Evolutionary conservation across 148 eudicot genomes (phyloP), one percentile per base, ranked within the genome.

Genomic region (Silene uniflora): DNA sequence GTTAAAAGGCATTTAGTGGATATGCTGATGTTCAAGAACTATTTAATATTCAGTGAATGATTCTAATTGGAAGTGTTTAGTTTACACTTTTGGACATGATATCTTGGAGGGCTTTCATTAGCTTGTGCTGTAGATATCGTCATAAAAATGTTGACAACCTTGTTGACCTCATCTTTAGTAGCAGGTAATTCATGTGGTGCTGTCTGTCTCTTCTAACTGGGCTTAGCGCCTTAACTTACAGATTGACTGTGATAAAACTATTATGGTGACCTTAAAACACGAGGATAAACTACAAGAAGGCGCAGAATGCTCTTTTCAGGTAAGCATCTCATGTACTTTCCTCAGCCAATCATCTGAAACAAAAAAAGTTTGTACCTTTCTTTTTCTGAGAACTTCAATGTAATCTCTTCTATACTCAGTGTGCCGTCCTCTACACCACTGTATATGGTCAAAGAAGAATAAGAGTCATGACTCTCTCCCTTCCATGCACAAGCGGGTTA

Each of bases 401-500:
- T 18, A 71, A 23, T 71, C 27, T 4, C 69, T 61, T 73, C 70
- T 27, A 59, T 67, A 18, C 73, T 63, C 72, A 95, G 99, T 95
- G 96, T 77, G 99, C 99, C 64, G 89, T 95, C 85, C 90, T 95
- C 39, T 95, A 95, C 85, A 95, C 99, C 55, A 95, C 97, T 63
- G 85, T 95, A n/a, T 86, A 91, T 81, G 99, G 99, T 74, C 90
- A 95, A 87, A 88, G 99, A 87, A 87, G 97, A 90, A 95, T 95
- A 62, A 85, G 99, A 70, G 91, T 95, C 72, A 88, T 90, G 74
- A 95, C 89, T 49, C 82, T 95, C 62, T 92, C 99, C 80, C 91
- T 95, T 77, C 91, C 99, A n/a, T 92, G 97, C 83, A 91, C 99
- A 59, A 92, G 83, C 78, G 78, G 80, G 82, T 81, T 95, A 67